Conservation (phyloP, 2,329 filamentous ascomycete genomes). For the Pseudogymnoascus sp. region DNA sequence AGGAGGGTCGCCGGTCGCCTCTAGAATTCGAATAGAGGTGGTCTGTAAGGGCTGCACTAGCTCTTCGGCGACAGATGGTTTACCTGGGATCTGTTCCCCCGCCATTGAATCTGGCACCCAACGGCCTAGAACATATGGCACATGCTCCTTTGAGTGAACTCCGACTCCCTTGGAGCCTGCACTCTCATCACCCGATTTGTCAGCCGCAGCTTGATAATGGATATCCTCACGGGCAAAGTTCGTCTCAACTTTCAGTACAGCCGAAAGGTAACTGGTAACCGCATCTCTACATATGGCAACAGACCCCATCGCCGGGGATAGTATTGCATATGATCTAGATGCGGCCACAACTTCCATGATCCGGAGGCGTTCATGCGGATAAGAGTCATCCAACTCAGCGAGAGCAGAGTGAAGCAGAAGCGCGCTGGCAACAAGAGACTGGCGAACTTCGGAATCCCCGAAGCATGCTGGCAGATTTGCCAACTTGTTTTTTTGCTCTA, state of each 20-base stretch:
- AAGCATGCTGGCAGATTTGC: neutral
- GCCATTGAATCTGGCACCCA: neutral
- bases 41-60: neutral
- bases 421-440: neutral
- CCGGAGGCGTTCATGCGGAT: neutral
- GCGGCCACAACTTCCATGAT: neutral
- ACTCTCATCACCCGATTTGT: neutral
- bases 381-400: neutral
- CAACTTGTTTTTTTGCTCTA: neutral
- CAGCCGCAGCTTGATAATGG: neutral
- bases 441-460: neutral
- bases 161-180: neutral
- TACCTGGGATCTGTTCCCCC: neutral
- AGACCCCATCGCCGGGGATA: neutral
- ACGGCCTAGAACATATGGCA: neutral
- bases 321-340: neutral
- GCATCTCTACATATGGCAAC: neutral
- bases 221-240: neutral
- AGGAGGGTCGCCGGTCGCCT: neutral
- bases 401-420: neutral
- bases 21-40: neutral
- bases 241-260: neutral
- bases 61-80: neutral
- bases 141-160: neutral
- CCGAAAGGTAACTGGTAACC: neutral